phyloP scores from a whole-genome alignment of 208 protist genomes.

The Trypanosoma theileri region DNA sequence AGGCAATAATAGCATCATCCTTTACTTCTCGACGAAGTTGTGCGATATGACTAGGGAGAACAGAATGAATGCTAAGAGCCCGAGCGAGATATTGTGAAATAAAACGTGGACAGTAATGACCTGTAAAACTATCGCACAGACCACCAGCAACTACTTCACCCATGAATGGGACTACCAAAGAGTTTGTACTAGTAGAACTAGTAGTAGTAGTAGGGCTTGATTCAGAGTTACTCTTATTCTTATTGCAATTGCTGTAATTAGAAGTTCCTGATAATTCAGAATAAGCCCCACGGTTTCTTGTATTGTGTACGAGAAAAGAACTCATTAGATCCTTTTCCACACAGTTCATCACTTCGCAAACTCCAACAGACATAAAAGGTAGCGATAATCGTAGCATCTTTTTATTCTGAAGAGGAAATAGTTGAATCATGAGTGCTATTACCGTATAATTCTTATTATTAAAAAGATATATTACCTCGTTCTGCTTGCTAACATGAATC shows the following conservation, averaged over 20 bases:
- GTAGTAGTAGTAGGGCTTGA: neutral
- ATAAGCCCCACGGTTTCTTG: slow-evolving; percentile 49
- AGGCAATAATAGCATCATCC: slow-evolving; percentile 48
- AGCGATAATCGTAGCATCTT: slow-evolving; percentile 61
- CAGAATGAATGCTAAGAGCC: slow-evolving; percentile 62
- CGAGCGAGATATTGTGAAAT: slow-evolving; percentile 52
- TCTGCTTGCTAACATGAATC: too few species aligned
- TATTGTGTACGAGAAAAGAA: slow-evolving; percentile 70
- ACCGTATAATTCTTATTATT: too few species aligned
- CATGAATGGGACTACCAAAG: slow-evolving; percentile 26
- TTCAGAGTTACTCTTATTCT: neutral
- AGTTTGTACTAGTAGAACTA: neutral
- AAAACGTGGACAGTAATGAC: slow-evolving; percentile 42
- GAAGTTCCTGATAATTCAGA: neutral
- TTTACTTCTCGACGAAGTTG: slow-evolving; percentile 50
- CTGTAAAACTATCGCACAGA: slow-evolving; percentile 74
- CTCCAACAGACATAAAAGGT: slow-evolving; percentile 67
- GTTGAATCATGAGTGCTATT: slow-evolving; percentile 30
- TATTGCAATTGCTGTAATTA: neutral
- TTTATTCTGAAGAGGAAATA: slow-evolving; percentile 78
- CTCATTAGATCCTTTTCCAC: slow-evolving; percentile 49
- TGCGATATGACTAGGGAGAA: slow-evolving; percentile 43
- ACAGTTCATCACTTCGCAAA: slow-evolving; percentile 82
- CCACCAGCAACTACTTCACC: slow-evolving; percentile 71
- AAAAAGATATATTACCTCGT: too few species aligned